Evolutionary conservation across 257 asterid genomes (phyloP).

Genomic region (Fraxinus excelsior): DNA sequence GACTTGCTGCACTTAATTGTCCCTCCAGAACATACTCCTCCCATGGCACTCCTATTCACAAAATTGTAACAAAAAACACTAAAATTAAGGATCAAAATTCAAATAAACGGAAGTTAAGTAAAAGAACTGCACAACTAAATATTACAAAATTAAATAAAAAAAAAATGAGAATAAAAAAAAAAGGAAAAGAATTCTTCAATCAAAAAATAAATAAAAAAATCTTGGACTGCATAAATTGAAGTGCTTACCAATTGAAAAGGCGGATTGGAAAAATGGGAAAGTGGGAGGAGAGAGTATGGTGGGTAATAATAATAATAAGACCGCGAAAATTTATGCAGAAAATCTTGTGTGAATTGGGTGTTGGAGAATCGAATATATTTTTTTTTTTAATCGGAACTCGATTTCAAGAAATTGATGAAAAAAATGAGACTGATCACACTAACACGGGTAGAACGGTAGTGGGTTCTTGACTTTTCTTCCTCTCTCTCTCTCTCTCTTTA

Average conservation of each 20-base stretch:
- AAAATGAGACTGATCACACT: slow-evolving; percentile 26
- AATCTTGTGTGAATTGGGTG: slow-evolving; percentile 33
- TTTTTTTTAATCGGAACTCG: slow-evolving; percentile 28
- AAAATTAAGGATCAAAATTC: not conserved
- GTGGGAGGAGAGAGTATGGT: not conserved
- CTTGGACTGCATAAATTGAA: not conserved
- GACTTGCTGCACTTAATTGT: slow-evolving; percentile 48
- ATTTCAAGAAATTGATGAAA: not conserved
- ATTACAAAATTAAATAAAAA: not conserved
- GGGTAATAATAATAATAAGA: slow-evolving; percentile 7
- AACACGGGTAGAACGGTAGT: slow-evolving; percentile 45
- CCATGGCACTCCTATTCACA: slow-evolving; percentile 51
- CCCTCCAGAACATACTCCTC: slow-evolving; percentile 88
- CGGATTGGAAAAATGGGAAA: not conserved
- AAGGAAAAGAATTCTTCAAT: not conserved
- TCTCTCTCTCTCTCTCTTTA: not conserved
- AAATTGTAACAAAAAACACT: not conserved
- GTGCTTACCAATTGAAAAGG: slow-evolving; percentile 1
- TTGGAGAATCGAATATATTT: slow-evolving; percentile 27
- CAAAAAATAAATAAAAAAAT: not conserved
- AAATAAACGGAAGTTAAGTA: too few species aligned
- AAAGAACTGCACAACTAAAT: not conserved
- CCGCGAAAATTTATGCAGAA: slow-evolving; percentile 32
- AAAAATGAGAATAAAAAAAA: not conserved
- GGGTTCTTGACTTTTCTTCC: slow-evolving; percentile 36